Evolutionary conservation across 176 grass and related monocot genomes (phyloP), one percentile per base, ranked within the genome.

Genomic region (Bolboschoenus planiculmis): DNA sequence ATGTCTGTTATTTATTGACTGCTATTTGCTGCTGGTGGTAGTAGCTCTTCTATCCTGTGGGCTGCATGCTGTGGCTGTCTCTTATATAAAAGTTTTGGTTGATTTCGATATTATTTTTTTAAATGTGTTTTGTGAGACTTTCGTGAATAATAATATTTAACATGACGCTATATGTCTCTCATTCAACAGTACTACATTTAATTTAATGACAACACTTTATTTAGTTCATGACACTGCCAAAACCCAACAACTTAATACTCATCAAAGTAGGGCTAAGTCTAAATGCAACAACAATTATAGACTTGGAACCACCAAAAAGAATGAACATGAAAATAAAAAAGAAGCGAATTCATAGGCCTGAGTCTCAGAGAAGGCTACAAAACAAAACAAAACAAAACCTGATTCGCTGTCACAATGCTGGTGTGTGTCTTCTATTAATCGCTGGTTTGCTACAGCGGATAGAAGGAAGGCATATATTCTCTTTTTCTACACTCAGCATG

Each of bases 401-500:
- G 39, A 73, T 73, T 73, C 4, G 68, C 18, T n/a, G 21, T 73
- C 68, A 73, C 68, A 73, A n/a, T n/a, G n/a, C n/a, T 73, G 68
- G 16, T n/a, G 40, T n/a, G 68, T 73, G 9, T 73, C 9, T 46
- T 46, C 37, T 72, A 8, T 44, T 40, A 3, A 0, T 53, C 3
- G 61, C 60, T 63, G 15, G n/a, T 57, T 33, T 63, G 20, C 5
- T 30, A 47, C 43, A 30, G 43, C n/a, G 71, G 71, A 75, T 75
- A 75, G 71, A 75, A 75, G 18, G 13, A 53, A 53, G 24, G 71
- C 71, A 75, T 75, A 75, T 75, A 75, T 75, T 75, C 71, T 75
- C 43, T 75, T 42, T 53, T 74, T 75, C 43, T 50, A 2, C 50
- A 50, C 24, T 75, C 24, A 5, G 71, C 44, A 75, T 75, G 6